Conservation (phyloP, 2,329 filamentous ascomycete species). For the Rugonectria rugulosa region DNA sequence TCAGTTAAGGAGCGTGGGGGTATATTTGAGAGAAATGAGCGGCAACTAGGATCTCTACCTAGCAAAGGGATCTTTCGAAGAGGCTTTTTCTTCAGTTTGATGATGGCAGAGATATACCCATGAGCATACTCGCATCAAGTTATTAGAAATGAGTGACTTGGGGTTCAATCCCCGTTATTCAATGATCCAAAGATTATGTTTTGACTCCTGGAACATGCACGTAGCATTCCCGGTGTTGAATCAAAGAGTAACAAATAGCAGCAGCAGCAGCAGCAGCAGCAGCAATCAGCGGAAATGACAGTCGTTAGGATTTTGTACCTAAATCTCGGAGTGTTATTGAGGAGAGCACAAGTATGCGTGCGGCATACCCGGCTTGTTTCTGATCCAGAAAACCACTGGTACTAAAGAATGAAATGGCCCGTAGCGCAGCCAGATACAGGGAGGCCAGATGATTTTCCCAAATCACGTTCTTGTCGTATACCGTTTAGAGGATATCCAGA, state of each 20-base stretch:
- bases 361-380: constrained; percentile 4
- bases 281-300: not conserved
- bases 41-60: not conserved
- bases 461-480: not conserved
- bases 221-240: not conserved
- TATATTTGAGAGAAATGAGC: not conserved
- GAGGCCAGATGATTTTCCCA: not conserved
- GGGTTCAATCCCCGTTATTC: not conserved
- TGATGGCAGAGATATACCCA: not conserved
- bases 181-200: not conserved
- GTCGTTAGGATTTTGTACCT: not conserved
- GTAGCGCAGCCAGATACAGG: not conserved
- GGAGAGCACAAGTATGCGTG: not conserved
- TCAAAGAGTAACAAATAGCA: not conserved
- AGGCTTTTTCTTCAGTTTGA: not conserved
- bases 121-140: not conserved
- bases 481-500: not conserved
- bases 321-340: not conserved
- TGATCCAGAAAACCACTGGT: not conserved
- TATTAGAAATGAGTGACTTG: not conserved
- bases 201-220: not conserved
- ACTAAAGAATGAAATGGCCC: not conserved
- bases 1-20: not conserved
- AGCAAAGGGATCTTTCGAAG: not conserved
- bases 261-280: no score